These are phyloP conservation scores for Leucogyrophana mollusca DNA, from an alignment of 768 basidiomycete species.

Conservation along the genomic window DNA sequence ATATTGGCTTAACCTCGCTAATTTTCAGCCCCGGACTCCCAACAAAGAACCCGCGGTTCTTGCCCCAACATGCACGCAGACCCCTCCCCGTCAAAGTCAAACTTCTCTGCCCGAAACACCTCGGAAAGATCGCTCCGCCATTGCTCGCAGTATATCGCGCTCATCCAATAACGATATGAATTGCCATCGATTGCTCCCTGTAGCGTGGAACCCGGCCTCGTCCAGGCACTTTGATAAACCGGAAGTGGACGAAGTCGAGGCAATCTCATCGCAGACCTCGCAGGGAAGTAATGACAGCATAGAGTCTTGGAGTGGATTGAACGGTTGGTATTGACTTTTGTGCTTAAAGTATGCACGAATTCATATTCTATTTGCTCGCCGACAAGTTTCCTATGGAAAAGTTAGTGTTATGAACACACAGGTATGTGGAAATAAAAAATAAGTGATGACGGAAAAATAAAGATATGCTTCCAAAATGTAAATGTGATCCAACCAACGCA, in stretches of 20 bases:
- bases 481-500: neutral
- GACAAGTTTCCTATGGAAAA: neutral
- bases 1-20: too few species aligned
- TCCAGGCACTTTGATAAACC: conserved; percentile 8
- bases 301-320: conserved; percentile 33
- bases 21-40: too few species aligned
- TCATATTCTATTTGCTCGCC: too few species aligned
- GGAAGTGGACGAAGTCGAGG: conserved; percentile 5
- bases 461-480: neutral
- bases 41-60: neutral
- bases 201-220: too few species aligned
- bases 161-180: too few species aligned
- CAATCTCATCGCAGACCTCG: conserved; percentile 8
- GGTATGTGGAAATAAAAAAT: conserved; percentile 7
- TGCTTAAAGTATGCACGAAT: too few species aligned
- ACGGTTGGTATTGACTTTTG: neutral
- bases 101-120: conserved; percentile 21
- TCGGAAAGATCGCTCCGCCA: conserved; percentile 18
- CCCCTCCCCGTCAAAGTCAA: conserved; percentile 9
- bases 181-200: too few species aligned
- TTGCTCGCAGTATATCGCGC: too few species aligned
- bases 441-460: neutral
- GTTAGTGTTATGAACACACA: neutral
- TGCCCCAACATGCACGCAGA: neutral
- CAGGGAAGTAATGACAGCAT: conserved; percentile 30